Percentiles rank a stretch among this genome's conserved stretches.
Evolutionary conservation across 1,139 yeast genomes (phyloP).

Genomic region (Pichia sp.): DNA sequence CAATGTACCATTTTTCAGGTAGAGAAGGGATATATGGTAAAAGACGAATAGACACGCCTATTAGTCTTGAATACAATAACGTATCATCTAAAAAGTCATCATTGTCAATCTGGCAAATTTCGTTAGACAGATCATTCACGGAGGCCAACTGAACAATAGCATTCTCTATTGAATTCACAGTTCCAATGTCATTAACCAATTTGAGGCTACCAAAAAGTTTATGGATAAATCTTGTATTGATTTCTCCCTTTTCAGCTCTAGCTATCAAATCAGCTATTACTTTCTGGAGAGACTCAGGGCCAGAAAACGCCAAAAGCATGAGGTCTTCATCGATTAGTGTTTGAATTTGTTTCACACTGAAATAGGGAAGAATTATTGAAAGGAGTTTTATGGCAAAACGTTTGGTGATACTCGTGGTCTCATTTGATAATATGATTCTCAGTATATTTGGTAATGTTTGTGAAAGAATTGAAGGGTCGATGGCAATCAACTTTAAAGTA

Average conservation of each 20-base stretch:
- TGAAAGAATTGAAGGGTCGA: conserved; percentile 12
- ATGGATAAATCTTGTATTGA: not conserved
- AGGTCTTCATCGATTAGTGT: conserved; percentile 17
- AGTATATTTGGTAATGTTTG: conserved; percentile 17
- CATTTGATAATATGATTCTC: conserved; percentile 19
- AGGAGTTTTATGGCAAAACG: conserved; percentile 17
- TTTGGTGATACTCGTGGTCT: conserved; percentile 19
- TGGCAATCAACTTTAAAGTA: conserved; percentile 13
- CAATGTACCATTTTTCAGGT: conserved; percentile 20
- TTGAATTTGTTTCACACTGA: conserved; percentile 21
- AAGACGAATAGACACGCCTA: conserved; percentile 19
- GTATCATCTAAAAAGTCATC: conserved; percentile 19
- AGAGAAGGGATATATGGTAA: conserved; percentile 14
- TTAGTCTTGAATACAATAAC: conserved; percentile 21
- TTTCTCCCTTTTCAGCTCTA: conserved; percentile 5
- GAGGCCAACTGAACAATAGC: conserved; percentile 21
- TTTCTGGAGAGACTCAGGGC: conserved; percentile 17
- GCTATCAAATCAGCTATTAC: conserved; percentile 17
- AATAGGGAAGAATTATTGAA: conserved; percentile 20
- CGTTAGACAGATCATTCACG: conserved; percentile 21
- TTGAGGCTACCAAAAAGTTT: not conserved
- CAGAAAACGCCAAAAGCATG: conserved; percentile 20
- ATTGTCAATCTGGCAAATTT: conserved; percentile 16
- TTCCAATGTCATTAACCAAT: conserved; percentile 3
- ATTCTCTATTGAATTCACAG: conserved; percentile 18